Evolutionary conservation across 169 alveolate genomes (phyloP).

Genomic region (Plasmodium fragile): DNA sequence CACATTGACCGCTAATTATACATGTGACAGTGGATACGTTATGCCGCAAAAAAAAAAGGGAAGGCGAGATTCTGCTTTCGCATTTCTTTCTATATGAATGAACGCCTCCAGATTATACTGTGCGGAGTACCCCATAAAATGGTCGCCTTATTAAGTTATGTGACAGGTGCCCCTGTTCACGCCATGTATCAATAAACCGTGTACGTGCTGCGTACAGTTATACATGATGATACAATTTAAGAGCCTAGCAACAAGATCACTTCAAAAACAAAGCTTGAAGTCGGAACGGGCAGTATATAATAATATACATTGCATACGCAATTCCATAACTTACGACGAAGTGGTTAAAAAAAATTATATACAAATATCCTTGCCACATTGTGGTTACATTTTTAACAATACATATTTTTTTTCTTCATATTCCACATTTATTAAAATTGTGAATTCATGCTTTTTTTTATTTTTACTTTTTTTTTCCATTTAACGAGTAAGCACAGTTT

Average conservation of each 20-base stretch:
- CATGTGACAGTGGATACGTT: neutral
- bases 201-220: neutral
- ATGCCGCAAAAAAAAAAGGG: neutral
- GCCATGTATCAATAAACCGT: neutral
- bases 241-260: neutral
- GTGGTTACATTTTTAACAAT: conserved; percentile 1
- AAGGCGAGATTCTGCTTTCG: neutral
- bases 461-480: neutral
- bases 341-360: neutral
- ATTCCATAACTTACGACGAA: neutral
- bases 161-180: neutral
- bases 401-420: neutral
- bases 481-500: neutral
- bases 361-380: neutral
- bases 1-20: neutral
- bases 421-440: neutral
- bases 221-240: neutral
- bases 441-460: neutral
- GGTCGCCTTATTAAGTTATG: neutral
- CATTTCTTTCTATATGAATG: neutral
- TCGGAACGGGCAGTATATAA: neutral
- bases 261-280: neutral
- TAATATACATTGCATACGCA: neutral
- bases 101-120: neutral
- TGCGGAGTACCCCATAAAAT: neutral